phyloP scores from a whole-genome alignment of 2,329 filamentous ascomycete genomes.

The Lecanicillium sp. region DNA sequence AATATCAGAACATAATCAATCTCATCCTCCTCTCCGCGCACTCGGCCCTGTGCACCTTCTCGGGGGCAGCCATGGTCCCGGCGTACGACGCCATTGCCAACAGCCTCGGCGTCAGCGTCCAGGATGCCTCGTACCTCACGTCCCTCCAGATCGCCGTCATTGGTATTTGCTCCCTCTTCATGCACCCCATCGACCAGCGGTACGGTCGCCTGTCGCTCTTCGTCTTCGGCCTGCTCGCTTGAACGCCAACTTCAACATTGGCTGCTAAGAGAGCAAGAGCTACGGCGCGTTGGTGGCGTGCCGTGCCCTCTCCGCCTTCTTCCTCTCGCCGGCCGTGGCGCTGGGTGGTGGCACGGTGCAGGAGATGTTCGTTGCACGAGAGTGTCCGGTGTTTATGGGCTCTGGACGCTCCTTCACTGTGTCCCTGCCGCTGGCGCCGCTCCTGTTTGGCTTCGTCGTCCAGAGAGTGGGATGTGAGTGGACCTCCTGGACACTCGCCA shows the following conservation, averaged over 20 bases:
- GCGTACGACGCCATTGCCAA: conserved; percentile 2
- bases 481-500: conserved; percentile 8
- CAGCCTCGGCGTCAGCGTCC: not conserved
- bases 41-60: conserved; percentile 8
- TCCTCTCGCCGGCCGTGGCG: conserved; percentile 6
- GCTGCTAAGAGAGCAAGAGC: not conserved
- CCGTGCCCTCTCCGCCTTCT: conserved; percentile 3
- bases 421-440: conserved; percentile 2
- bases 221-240: not conserved
- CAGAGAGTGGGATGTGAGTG: conserved; percentile 2
- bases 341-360: conserved; percentile 7
- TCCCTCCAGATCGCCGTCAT: conserved; percentile 4
- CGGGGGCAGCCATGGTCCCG: conserved; percentile 3
- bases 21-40: not conserved
- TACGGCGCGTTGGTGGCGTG: conserved; percentile 4
- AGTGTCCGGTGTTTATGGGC: conserved; percentile 7
- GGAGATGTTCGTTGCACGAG: conserved; percentile 5
- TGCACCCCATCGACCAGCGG: not conserved
- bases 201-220: conserved; percentile 5
- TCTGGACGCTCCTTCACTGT: conserved; percentile 8
- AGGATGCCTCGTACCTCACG: conserved; percentile 6
- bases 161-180: not conserved
- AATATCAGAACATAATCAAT: conserved; percentile 6
- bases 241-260: not conserved
- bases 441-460: conserved; percentile 4